phyloP scores from a whole-genome alignment of 78 protist genomes.

The Anaeramoeba flamelloides region DNA sequence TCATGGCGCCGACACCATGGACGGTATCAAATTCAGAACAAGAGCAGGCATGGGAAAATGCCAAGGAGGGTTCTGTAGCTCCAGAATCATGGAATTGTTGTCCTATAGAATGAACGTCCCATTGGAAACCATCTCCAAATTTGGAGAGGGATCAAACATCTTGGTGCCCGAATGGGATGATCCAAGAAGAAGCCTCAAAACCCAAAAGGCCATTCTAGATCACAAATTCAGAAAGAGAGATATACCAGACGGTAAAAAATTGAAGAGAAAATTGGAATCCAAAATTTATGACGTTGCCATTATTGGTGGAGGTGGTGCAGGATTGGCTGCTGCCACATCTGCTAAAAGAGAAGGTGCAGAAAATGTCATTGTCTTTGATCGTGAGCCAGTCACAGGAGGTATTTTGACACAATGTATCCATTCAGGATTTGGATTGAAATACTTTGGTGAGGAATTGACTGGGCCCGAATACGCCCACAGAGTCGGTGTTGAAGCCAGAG shows the following conservation, averaged over 20 bases:
- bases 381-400: background rate
- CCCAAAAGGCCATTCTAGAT: background rate
- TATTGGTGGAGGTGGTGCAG: background rate
- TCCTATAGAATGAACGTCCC: background rate
- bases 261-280: too few relatives aligned
- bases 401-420: background rate
- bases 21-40: background rate
- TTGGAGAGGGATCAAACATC: background rate
- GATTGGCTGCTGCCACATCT: background rate
- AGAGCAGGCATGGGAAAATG: background rate
- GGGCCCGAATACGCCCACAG: slow-evolving; percentile 1
- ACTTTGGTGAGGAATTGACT: background rate
- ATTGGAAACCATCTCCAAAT: background rate
- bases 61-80: background rate
- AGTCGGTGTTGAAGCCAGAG: background rate
- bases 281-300: background rate
- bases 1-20: background rate
- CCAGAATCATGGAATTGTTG: background rate
- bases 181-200: background rate
- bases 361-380: background rate
- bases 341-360: background rate
- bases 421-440: background rate
- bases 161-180: background rate
- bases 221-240: background rate
- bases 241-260: background rate